Evolutionary conservation across 2,329 filamentous ascomycete species (phyloP), one percentile per base, ranked within the genome.

Genomic region (Cladophialophora yegresii): DNA sequence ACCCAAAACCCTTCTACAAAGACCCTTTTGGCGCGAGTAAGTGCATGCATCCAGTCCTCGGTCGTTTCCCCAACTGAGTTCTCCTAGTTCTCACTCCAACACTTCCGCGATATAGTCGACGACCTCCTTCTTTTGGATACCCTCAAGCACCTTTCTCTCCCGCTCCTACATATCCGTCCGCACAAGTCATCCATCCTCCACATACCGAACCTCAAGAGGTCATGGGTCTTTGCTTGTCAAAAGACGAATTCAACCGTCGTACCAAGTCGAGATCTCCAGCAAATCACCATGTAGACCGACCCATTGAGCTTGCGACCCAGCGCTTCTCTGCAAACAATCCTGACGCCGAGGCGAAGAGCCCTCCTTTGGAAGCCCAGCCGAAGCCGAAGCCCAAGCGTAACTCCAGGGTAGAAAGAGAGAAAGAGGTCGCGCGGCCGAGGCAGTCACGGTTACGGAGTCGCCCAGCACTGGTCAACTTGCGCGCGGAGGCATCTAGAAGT

Each of bases 181-280:
- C 45, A 9, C 30, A 36, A n/a, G 33, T 43, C 12, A 16, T n/a
- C n/a, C 63, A 58, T 26, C 12, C 26, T 4, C 61, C 62, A n/a
- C 56, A 63, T 10, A 47, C 51, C 10, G 66, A 63, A 23, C 63
- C 66, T 13, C 63, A 64, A 36, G 66, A 68, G 51, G 65, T 68
- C 22, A 66, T 68, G 63, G 63, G 66, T 13, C 20, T 62, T 23
- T 63, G 63, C 9, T 32, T 68, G 40, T 64, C 57, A 10, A 13
- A 36, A 43, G 63, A 62, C 20, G 62, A 68, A 45, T 68, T 62
- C 59, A 61, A 64, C 32, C 54, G 63, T 5, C 63, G 66, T 2
- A 57, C 23, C 40, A 60, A 54, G 53, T 66, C 66, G 1, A 45
- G 63, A 40, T 53, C 63, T 13, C 63, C 63, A 5, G 60, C 33